Conservation (phyloP, 345 rosid species). For the Heritiera fomes region DNA sequence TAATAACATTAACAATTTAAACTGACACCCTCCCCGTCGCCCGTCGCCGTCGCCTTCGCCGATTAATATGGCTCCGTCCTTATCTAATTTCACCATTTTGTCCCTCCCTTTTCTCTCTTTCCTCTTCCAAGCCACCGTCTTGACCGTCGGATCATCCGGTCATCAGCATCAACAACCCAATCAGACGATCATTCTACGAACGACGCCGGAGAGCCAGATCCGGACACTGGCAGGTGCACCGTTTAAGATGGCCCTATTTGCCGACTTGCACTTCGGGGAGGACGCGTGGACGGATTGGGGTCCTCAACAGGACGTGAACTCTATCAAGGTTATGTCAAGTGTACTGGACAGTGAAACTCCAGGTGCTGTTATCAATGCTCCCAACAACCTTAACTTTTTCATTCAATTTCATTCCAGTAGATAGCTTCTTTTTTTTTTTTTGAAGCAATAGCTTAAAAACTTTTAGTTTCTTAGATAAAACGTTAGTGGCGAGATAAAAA, state of each 20-base stretch:
- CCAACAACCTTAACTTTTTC: background rate
- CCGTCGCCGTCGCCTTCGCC: background rate
- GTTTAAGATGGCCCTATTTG: conserved; percentile 66
- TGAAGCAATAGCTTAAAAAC: no score
- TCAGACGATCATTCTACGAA: conserved; percentile 17
- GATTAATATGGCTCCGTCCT: background rate
- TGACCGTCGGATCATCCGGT: conserved; percentile 25
- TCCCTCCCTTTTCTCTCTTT: conserved; percentile 1
- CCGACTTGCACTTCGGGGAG: conserved; percentile 88
- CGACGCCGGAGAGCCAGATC: conserved; percentile 29
- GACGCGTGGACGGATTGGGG: conserved; percentile 78
- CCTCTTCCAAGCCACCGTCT: conserved; percentile 12
- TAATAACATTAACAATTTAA: background rate
- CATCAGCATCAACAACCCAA: conserved; percentile 13
- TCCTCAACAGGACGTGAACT: conserved; percentile 62
- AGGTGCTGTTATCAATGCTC: conserved; percentile 34
- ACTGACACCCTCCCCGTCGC: background rate
- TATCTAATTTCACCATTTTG: background rate
- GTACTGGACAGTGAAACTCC: conserved; percentile 65
- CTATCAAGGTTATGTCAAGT: conserved; percentile 57
- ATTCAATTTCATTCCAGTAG: background rate
- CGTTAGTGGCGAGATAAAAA: no score
- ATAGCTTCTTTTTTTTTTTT: no score
- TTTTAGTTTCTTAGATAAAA: no score
- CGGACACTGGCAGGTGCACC: conserved; percentile 35